Percentiles rank a stretch among this genome's conserved stretches.
phyloP scores from a whole-genome alignment of 73 alveolate species.

The Paramecium primaurelia region DNA sequence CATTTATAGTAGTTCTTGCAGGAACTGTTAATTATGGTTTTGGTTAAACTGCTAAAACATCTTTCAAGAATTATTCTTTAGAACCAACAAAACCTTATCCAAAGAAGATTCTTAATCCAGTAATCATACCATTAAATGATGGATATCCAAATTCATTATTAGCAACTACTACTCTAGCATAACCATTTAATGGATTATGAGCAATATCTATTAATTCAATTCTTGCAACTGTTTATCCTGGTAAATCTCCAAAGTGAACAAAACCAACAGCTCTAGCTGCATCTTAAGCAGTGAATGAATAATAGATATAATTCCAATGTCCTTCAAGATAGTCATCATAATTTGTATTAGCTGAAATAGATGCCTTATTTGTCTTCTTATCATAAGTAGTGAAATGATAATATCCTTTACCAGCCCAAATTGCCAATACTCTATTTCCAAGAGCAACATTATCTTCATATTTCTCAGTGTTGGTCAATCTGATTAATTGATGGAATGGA shows the following conservation, averaged over 20 bases:
- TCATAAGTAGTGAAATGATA: slow-evolving; percentile 49
- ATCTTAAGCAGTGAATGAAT: background rate
- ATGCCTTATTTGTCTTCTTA: background rate
- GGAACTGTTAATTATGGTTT: slow-evolving; percentile 15
- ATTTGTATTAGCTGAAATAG: background rate
- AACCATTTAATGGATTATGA: slow-evolving; percentile 30
- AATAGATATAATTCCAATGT: slow-evolving; percentile 30
- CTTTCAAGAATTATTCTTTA: slow-evolving; percentile 24
- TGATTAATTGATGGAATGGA: slow-evolving; percentile 26
- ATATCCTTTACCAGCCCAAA: slow-evolving; percentile 54
- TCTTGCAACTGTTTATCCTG: background rate
- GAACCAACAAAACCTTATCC: slow-evolving; percentile 44
- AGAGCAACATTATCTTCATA: slow-evolving; percentile 28
- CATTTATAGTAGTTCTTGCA: background rate
- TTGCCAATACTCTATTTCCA: slow-evolving; percentile 37
- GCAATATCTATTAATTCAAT: background rate
- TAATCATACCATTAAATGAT: slow-evolving; percentile 36
- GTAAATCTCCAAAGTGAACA: slow-evolving; percentile 17
- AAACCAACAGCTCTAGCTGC: slow-evolving; percentile 36
- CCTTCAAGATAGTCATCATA: slow-evolving; percentile 29
- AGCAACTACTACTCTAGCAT: slow-evolving; percentile 44
- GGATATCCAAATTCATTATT: slow-evolving; percentile 44
- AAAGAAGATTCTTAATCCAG: background rate
- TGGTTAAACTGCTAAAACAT: background rate
- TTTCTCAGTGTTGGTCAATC: slow-evolving; percentile 29